Conservation (phyloP, 176 grass and related monocot species). For the Poa annua region DNA sequence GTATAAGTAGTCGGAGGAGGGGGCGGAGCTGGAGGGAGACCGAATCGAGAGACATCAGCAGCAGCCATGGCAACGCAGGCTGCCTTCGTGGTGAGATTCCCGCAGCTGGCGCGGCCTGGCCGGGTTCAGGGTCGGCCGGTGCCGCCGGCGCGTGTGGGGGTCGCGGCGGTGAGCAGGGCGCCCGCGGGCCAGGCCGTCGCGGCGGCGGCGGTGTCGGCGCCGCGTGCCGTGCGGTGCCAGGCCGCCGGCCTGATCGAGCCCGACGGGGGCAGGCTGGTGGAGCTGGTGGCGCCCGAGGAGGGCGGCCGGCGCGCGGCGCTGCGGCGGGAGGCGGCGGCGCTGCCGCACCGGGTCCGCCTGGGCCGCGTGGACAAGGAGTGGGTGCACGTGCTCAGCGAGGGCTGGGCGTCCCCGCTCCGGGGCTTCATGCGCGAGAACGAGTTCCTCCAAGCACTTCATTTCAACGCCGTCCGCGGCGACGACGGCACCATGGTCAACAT, state of each 20-base stretch:
- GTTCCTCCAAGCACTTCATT: conserved; percentile 99
- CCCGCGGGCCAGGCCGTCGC: background rate
- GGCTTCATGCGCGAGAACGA: conserved; percentile 98
- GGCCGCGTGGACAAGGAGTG: conserved; percentile 72
- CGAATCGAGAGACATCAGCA: background rate
- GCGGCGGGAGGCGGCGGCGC: conserved; percentile 64
- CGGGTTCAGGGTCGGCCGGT: background rate
- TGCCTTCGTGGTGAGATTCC: conserved; percentile 38
- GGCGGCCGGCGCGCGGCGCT: conserved; percentile 50
- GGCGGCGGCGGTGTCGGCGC: background rate
- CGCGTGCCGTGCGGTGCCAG: conserved; percentile 33
- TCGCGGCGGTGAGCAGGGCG: background rate
- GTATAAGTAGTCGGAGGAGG: conserved; percentile 35
- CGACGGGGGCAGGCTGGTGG: conserved; percentile 80
- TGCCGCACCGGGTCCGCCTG: conserved; percentile 63
- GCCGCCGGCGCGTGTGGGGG: conserved; percentile 19
- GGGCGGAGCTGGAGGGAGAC: background rate
- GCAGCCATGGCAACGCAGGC: conserved; percentile 59
- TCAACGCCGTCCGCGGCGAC: conserved; percentile 76
- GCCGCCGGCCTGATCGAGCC: conserved; percentile 84
- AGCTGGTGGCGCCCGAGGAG: conserved; percentile 72
- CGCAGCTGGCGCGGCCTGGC: conserved; percentile 36
- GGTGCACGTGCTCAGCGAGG: conserved; percentile 95
- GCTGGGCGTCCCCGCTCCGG: conserved; percentile 91
- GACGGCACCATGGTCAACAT: conserved; percentile 83